Percentiles rank a stretch among this genome's conserved stretches.
Evolutionary conservation across 2,329 filamentous ascomycete species (phyloP).

Genomic region (Coniochaeta pulveracea): DNA sequence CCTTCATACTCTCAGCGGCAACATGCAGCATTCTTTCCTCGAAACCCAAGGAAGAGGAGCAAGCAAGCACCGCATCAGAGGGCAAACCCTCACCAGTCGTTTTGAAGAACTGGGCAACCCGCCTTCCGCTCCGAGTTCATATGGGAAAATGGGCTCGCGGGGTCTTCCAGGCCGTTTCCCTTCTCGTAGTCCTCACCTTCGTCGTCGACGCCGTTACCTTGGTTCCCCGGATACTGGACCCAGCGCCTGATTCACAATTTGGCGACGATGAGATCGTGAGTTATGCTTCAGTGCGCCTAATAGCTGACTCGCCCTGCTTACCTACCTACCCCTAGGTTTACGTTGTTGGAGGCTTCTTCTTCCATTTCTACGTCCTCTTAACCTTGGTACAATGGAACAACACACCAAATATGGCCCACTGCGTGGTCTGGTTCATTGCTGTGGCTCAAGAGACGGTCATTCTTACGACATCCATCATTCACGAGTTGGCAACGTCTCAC

Average conservation of each 20-base stretch:
- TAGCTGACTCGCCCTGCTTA: neutral
- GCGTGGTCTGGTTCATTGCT: constrained; percentile 66
- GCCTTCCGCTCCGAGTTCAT: constrained; percentile 18
- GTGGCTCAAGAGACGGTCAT: constrained; percentile 64
- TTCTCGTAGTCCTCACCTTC: constrained; percentile 62
- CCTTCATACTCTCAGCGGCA: constrained; percentile 38
- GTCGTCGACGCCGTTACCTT: constrained; percentile 63
- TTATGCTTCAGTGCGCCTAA: constrained; percentile 4
- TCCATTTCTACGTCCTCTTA: constrained; percentile 76
- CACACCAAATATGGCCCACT: constrained; percentile 69
- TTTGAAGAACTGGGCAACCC: too few species aligned
- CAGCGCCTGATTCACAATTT: constrained; percentile 65
- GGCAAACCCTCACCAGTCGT: constrained; percentile 75
- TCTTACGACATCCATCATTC: constrained; percentile 53
- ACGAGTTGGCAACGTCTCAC: constrained; percentile 59
- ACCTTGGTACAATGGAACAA: constrained; percentile 76
- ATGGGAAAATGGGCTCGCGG: constrained; percentile 58
- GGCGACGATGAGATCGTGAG: constrained; percentile 39
- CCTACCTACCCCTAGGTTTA: constrained; percentile 53
- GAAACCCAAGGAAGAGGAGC: constrained; percentile 35
- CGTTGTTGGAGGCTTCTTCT: constrained; percentile 72
- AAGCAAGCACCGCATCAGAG: constrained; percentile 60
- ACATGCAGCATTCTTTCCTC: constrained; percentile 41
- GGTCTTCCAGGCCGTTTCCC: constrained; percentile 65
- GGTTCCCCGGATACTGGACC: constrained; percentile 57